A percentile compares a stretch with the other conserved stretches of the same genome.
These are phyloP conservation scores for Fraxinus dipetala DNA, from an alignment of 305 asterid species.

Conservation along the genomic window DNA sequence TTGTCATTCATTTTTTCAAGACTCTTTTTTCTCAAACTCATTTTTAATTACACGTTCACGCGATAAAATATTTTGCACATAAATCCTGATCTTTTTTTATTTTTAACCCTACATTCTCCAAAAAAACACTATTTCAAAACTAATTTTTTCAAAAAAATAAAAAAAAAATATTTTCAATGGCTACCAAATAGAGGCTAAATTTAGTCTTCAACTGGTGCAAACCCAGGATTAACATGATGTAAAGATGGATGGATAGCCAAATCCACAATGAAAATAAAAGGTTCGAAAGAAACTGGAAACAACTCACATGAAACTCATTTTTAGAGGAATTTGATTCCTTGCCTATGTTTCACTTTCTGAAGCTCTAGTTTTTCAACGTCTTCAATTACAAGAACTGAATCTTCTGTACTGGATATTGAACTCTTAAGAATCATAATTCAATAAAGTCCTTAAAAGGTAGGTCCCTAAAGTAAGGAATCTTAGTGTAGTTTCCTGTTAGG, in stretches of 20 bases:
- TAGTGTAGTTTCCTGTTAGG: not conserved
- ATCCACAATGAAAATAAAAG: not conserved
- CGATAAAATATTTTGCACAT: not conserved
- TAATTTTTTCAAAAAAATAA: too few species aligned
- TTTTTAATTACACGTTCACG: too few species aligned
- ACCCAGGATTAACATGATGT: not conserved
- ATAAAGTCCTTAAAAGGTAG: constrained; percentile 13
- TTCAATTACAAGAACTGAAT: constrained; percentile 23
- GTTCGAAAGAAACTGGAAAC: constrained; percentile 22
- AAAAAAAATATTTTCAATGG: not conserved
- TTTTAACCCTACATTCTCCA: not conserved
- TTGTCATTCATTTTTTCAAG: not conserved
- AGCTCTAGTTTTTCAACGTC: not conserved
- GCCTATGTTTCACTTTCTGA: constrained; percentile 7
- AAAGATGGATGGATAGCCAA: not conserved
- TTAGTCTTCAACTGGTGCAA: not conserved
- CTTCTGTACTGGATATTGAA: constrained; percentile 21
- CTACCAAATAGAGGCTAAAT: not conserved
- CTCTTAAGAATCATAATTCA: constrained; percentile 20
- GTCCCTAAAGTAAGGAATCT: constrained; percentile 22
- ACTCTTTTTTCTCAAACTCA: too few species aligned
- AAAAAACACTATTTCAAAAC: too few species aligned
- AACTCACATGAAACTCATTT: constrained; percentile 35
- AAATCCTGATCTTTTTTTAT: too few species aligned
- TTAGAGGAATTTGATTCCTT: constrained; percentile 27